Conservation (phyloP, 495 filamentous ascomycete genomes). For the Thermothielavioides terrestris region DNA sequence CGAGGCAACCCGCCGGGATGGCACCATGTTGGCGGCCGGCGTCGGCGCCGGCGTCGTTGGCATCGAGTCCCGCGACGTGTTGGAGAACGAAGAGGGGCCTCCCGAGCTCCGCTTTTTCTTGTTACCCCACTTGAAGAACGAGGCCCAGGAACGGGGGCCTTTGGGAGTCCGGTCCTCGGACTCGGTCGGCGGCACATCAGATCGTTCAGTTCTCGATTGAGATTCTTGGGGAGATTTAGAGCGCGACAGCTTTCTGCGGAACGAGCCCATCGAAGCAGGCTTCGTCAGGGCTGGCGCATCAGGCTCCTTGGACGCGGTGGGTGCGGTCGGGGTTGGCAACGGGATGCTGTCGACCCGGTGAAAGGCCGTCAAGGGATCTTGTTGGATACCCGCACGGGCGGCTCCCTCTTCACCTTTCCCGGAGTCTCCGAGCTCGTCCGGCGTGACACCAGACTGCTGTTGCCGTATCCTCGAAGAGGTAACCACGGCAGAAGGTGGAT, state of each 20-base stretch:
- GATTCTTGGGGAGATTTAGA: constrained; percentile 33
- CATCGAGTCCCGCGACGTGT: constrained; percentile 77
- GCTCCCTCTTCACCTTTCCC: constrained; percentile 11
- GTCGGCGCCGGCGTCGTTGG: constrained; percentile 26
- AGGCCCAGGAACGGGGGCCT: constrained; percentile 48
- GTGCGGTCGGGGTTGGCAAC: constrained; percentile 1
- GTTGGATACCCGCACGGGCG: constrained; percentile 6
- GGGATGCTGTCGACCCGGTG: constrained; percentile 31
- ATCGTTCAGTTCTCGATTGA: constrained; percentile 27
- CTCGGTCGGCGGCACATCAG: constrained; percentile 23
- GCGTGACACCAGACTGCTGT: constrained; percentile 20
- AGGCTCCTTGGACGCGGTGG: constrained; percentile 3
- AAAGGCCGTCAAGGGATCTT: constrained; percentile 24
- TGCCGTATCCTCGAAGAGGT: constrained; percentile 38
- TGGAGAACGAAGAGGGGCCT: constrained; percentile 60
- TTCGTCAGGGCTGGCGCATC: constrained; percentile 11
- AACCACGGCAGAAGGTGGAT: constrained; percentile 35
- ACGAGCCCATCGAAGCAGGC: constrained; percentile 20
- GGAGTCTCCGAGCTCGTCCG: constrained; percentile 15
- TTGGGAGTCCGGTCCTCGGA: constrained; percentile 39
- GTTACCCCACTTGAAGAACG: constrained; percentile 63
- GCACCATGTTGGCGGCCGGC: constrained; percentile 21
- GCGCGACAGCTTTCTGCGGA: constrained; percentile 31
- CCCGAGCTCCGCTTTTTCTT: constrained; percentile 52
- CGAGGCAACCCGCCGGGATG: constrained; percentile 33